These are phyloP conservation scores for Serendipita indica DNA, from an alignment of 768 basidiomycete genomes.

Conservation along the genomic window DNA sequence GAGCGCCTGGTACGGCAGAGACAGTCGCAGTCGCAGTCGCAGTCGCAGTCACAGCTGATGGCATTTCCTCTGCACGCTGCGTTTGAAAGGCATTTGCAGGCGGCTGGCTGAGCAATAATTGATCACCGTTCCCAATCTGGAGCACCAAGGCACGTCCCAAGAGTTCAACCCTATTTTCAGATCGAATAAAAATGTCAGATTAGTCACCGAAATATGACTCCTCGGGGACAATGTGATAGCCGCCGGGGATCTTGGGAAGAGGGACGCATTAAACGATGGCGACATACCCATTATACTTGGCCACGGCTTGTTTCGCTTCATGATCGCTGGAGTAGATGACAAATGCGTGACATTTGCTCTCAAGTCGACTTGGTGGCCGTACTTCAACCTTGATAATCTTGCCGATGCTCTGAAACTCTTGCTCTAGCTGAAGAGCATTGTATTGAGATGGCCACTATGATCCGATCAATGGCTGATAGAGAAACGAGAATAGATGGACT, in stretches of 20 bases:
- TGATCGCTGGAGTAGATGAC: slow-evolving; percentile 71
- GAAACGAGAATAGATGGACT: slow-evolving; percentile 22
- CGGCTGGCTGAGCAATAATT: neutral
- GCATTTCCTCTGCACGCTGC: neutral
- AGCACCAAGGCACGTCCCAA: neutral
- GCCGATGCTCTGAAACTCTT: slow-evolving; percentile 83
- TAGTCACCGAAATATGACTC: neutral
- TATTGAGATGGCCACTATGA: neutral
- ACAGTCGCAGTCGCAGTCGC: neutral
- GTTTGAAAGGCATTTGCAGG: neutral
- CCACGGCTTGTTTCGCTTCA: slow-evolving; percentile 73
- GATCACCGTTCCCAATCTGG: slow-evolving; percentile 2
- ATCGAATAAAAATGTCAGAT: neutral
- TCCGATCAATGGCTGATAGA: neutral
- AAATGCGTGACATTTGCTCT: slow-evolving; percentile 85
- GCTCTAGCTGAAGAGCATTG: slow-evolving; percentile 55
- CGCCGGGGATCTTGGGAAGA: slow-evolving; percentile 3
- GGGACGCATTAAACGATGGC: too few relatives aligned
- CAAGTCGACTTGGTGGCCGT: slow-evolving; percentile 71
- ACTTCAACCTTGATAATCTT: slow-evolving; percentile 85
- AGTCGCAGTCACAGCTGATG: neutral
- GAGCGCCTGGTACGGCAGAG: too few relatives aligned
- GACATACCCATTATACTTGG: slow-evolving; percentile 84
- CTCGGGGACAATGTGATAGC: neutral
- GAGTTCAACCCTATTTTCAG: neutral